phyloP scores from a whole-genome alignment of 208 protist species.

The Leishmania martiniquensis region DNA sequence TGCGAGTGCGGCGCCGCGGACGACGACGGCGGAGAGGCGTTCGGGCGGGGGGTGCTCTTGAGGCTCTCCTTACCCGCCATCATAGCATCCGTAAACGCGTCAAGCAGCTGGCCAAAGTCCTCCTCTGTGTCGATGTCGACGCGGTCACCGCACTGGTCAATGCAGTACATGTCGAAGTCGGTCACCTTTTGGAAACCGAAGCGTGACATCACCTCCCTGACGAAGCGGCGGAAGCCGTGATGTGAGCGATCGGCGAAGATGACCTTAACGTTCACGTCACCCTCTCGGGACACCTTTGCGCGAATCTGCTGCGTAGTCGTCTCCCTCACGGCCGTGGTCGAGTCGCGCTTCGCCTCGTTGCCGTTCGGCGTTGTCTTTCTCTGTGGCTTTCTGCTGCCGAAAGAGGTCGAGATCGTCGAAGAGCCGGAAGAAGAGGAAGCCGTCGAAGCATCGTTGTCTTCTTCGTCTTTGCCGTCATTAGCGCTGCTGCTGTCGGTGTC shows the following conservation, averaged over 20 bases:
- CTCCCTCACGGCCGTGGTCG: neutral
- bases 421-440: slow-evolving; percentile 2
- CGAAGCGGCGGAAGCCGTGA: slow-evolving; percentile 47
- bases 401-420: neutral
- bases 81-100: slow-evolving; percentile 34
- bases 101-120: slow-evolving; percentile 61
- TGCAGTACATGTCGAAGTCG: slow-evolving; percentile 87
- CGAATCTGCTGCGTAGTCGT: slow-evolving; percentile 30
- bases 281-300: slow-evolving; percentile 78
- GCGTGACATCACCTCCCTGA: slow-evolving; percentile 64
- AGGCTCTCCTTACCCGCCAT: neutral
- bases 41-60: too few relatives aligned
- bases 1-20: neutral
- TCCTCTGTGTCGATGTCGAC: slow-evolving; percentile 80
- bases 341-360: neutral
- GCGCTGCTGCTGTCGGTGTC: slow-evolving; percentile 22
- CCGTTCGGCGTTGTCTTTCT: neutral
- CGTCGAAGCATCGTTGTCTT: slow-evolving; percentile 10
- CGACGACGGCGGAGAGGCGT: neutral
- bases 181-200: slow-evolving; percentile 57
- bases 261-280: slow-evolving; percentile 79
- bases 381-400: neutral
- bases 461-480: slow-evolving; percentile 24
- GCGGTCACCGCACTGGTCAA: slow-evolving; percentile 66
- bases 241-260: slow-evolving; percentile 41